A percentile compares a stretch with the other conserved stretches of the same genome.
These are phyloP conservation scores for Aspergillus carbonarius DNA, from an alignment of 2,329 filamentous ascomycete genomes.

Conservation along the genomic window DNA sequence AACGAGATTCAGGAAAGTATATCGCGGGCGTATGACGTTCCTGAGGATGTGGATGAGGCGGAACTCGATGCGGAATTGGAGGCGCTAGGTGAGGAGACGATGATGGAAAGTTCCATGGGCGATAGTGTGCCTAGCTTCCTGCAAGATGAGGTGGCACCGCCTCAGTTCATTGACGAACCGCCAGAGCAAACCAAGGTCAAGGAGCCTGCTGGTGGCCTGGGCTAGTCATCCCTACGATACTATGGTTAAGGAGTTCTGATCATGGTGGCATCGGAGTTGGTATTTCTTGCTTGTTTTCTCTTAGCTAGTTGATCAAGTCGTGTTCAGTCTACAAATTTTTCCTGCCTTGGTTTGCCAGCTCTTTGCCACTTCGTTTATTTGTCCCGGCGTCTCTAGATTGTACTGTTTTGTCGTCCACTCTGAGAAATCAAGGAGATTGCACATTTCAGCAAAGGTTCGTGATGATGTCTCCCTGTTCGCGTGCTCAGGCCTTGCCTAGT, in stretches of 20 bases:
- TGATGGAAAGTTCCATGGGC: slow-evolving; percentile 70
- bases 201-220: slow-evolving; percentile 62
- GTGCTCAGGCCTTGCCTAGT: slow-evolving; percentile 50
- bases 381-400: not conserved
- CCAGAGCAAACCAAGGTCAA: slow-evolving; percentile 76
- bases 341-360: not conserved
- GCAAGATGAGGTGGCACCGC: slow-evolving; percentile 79
- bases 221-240: slow-evolving; percentile 17
- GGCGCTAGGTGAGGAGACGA: slow-evolving; percentile 89
- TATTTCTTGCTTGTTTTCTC: slow-evolving; percentile 3
- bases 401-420: not conserved
- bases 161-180: slow-evolving; percentile 88
- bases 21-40: slow-evolving; percentile 85
- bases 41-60: slow-evolving; percentile 94
- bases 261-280: slow-evolving; percentile 21
- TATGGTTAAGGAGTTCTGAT: slow-evolving; percentile 13
- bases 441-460: not conserved
- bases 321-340: not conserved
- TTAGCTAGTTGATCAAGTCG: not conserved
- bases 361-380: not conserved
- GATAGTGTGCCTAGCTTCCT: slow-evolving; percentile 78
- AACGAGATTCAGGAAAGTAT: slow-evolving; percentile 98
- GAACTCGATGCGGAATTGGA: slow-evolving; percentile 96
- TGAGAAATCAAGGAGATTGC: not conserved
- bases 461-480: not conserved